These are phyloP conservation scores for Marasmius fiardii DNA, from an alignment of 1,284 basidiomycete genomes.

Conservation along the genomic window DNA sequence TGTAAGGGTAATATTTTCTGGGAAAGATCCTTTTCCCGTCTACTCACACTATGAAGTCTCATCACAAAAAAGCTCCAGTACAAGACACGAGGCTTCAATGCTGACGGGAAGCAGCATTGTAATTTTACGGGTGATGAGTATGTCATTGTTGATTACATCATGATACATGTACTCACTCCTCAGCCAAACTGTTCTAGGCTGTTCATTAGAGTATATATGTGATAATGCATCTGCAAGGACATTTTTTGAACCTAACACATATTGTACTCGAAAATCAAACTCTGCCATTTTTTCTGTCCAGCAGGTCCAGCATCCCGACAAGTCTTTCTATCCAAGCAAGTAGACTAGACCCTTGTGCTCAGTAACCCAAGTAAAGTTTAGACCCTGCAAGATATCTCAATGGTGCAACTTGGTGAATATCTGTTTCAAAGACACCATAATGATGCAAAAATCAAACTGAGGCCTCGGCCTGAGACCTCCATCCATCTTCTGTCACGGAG, in stretches of 20 bases:
- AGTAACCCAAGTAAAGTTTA: conserved; percentile 28
- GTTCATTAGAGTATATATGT: conserved; percentile 23
- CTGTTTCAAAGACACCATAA: no score
- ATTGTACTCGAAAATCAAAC: conserved; percentile 28
- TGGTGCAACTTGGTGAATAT: conserved; percentile 30
- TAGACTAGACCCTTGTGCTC: conserved; percentile 34
- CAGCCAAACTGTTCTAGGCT: conserved; percentile 19
- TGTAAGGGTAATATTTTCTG: no score
- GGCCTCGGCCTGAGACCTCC: no score
- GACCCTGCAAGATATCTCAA: conserved; percentile 27
- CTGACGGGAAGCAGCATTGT: no score
- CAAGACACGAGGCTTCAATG: no score
- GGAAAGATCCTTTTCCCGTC: no score
- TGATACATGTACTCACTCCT: background rate
- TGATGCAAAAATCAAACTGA: no score
- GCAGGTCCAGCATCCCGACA: conserved; percentile 28
- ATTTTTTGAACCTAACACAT: conserved; percentile 28
- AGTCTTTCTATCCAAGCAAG: conserved; percentile 26
- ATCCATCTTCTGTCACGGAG: no score
- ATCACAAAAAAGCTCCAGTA: no score
- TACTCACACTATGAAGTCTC: no score
- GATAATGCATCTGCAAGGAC: conserved; percentile 30
- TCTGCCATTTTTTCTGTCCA: conserved; percentile 34
- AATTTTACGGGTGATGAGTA: no score
- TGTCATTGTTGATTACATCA: background rate